Evolutionary conservation across 345 rosid species (phyloP), one percentile per base, ranked within the genome.

Genomic region (Salix dunnii): DNA sequence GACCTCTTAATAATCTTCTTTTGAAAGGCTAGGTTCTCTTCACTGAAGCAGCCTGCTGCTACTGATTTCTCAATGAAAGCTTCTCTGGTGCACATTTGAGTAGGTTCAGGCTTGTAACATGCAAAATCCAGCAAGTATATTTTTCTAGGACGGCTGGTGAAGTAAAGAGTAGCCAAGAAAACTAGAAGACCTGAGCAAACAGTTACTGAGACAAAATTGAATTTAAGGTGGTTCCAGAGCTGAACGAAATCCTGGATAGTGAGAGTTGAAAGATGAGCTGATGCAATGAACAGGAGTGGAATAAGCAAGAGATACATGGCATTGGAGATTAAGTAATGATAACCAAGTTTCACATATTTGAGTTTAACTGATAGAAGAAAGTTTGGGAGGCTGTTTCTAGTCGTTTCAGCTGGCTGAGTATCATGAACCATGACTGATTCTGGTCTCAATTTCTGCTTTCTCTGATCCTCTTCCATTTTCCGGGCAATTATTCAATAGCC

Each of bases 1-100:
- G 98, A 92, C 71, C 94, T 86, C 82, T 90, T 94, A 6, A 94
- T 68, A 28, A 94, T 92, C 89, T 94, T 94, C 89, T 85, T 87
- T 76, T 94, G 98, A 73, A 94, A 90, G 4, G 85, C 89, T 3
- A 94, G 77, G 76, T 90, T 94, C 67, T 88, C 95, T 17, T 84
- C 88, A 0, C 88, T 86, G 83, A 91, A 94, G 51, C 67, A 71
- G 27, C 86, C 91, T 0, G 82, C 84, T 13, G 40, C 13, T 0
- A 3, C 66, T 60, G 91, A 89, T 70, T 84, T 78, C 75, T 81
- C 88, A 80, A 84, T 82, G 91, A 82, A 82, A 64, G 49, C 67
- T 71, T 87, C 85, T 31, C 94, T 81, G 0, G 88, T 30, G 83
- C 91, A 84, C 73, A 74, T 87, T 4, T 71, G 84, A 21, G 74